phyloP scores from a whole-genome alignment of 192 early-diverging fungal species.

The Backusella psychrophila region DNA sequence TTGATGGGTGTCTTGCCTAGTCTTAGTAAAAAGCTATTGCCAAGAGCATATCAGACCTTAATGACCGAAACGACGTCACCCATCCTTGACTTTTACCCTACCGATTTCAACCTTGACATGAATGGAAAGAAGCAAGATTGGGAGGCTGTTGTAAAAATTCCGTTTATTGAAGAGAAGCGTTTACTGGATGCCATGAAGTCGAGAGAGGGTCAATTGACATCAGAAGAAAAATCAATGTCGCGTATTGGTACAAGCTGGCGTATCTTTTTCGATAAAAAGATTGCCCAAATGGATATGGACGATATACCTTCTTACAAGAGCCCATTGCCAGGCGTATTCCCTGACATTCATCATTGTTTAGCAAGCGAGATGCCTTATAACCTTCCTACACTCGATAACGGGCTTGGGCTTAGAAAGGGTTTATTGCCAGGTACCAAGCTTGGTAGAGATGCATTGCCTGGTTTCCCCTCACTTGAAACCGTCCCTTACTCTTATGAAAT shows the following conservation, averaged over 20 bases:
- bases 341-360: constrained; percentile 58
- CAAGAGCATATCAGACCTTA: constrained; percentile 70
- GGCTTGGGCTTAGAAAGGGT: constrained; percentile 51
- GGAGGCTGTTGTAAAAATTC: constrained; percentile 98
- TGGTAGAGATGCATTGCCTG: constrained; percentile 65
- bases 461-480: constrained; percentile 90
- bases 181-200: constrained; percentile 78
- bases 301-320: constrained; percentile 45
- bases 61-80: constrained; percentile 85
- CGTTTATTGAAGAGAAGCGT: constrained; percentile 93
- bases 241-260: constrained; percentile 56
- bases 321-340: constrained; percentile 65
- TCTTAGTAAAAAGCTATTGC: constrained; percentile 80
- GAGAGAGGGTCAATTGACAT: constrained; percentile 57
- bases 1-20: constrained; percentile 98
- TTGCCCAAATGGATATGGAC: constrained; percentile 12
- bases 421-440: constrained; percentile 61
- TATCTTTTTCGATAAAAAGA: constrained; percentile 56
- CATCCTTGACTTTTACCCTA: constrained; percentile 95
- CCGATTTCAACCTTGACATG: constrained; percentile 87
- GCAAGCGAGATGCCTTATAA: constrained; percentile 51
- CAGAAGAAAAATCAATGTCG: constrained; percentile 59
- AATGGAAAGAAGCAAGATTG: constrained; percentile 99
- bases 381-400: constrained; percentile 59
- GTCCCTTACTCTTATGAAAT: constrained; percentile 67